A percentile compares a stretch with the other conserved stretches of the same genome.
Evolutionary conservation across 225 moss, liverwort and hornwort genomes (phyloP).

Genomic region (Pseudisothecium myosuroides): DNA sequence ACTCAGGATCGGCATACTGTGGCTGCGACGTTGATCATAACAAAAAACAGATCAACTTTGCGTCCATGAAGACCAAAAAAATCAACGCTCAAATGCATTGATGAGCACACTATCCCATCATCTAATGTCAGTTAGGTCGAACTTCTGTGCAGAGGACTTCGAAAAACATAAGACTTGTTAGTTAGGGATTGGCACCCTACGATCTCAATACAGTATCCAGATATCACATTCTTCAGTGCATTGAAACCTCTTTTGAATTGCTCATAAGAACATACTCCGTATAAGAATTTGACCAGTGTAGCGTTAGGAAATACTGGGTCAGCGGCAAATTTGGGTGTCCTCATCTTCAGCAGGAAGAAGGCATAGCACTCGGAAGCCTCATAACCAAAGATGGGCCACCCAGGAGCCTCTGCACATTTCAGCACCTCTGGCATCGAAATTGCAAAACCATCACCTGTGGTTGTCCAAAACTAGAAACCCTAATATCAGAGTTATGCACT

Average conservation of each 20-base stretch:
- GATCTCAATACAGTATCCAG: not conserved
- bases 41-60: not conserved
- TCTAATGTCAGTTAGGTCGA: not conserved
- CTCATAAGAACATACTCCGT: not conserved
- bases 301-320: not conserved
- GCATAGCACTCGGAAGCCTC: not conserved
- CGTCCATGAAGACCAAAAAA: not conserved
- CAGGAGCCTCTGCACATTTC: not conserved
- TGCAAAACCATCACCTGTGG: not conserved
- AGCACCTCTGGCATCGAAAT: not conserved
- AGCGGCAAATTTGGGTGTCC: not conserved
- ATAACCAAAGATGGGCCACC: not conserved
- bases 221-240: not conserved
- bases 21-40: not conserved
- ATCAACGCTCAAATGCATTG: not conserved
- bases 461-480: not conserved
- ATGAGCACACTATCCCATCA: not conserved
- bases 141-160: not conserved
- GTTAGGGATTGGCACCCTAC: too few species aligned
- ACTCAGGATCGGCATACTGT: not conserved
- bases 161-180: too few species aligned
- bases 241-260: not conserved
- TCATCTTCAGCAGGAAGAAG: not conserved
- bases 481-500: not conserved
- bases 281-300: not conserved